Evolutionary conservation across 371 early-diverging fungal species (phyloP).

Genomic region (Entomophthora muscae): DNA sequence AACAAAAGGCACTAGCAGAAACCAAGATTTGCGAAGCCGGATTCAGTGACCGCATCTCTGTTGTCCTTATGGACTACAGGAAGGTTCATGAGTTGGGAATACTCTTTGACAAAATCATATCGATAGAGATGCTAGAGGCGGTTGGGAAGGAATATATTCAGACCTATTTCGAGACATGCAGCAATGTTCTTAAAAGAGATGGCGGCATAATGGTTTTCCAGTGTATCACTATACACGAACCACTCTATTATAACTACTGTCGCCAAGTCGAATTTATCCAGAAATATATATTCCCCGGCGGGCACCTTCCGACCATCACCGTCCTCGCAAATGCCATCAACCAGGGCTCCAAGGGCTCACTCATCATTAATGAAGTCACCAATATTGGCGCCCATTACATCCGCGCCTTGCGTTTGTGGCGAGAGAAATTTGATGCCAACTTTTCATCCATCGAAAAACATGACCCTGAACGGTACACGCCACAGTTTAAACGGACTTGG

Average conservation of each 20-base stretch:
- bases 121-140: constrained; percentile 56
- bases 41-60: constrained; percentile 22
- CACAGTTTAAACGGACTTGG: constrained; percentile 31
- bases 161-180: constrained; percentile 31
- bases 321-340: constrained; percentile 25
- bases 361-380: constrained; percentile 29
- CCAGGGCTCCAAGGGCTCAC: constrained; percentile 24
- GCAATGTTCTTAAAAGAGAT: constrained; percentile 25
- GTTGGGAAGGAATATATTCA: constrained; percentile 42
- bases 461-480: constrained; percentile 15
- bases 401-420: constrained; percentile 39
- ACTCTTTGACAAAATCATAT: constrained; percentile 42
- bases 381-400: constrained; percentile 51
- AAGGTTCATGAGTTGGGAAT: constrained; percentile 19
- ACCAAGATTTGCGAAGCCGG: constrained; percentile 30
- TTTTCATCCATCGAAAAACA: background rate
- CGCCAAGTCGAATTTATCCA: constrained; percentile 40
- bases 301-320: constrained; percentile 42
- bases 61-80: constrained; percentile 43
- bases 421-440: constrained; percentile 21
- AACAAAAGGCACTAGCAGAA: constrained; percentile 40
- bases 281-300: constrained; percentile 51
- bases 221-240: constrained; percentile 43
- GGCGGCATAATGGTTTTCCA: constrained; percentile 29
- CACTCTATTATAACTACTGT: constrained; percentile 30